A percentile compares a stretch with the other conserved stretches of the same genome.
Evolutionary conservation across 73 alveolate species (phyloP).

Genomic region (Paramecium biaurelia): DNA sequence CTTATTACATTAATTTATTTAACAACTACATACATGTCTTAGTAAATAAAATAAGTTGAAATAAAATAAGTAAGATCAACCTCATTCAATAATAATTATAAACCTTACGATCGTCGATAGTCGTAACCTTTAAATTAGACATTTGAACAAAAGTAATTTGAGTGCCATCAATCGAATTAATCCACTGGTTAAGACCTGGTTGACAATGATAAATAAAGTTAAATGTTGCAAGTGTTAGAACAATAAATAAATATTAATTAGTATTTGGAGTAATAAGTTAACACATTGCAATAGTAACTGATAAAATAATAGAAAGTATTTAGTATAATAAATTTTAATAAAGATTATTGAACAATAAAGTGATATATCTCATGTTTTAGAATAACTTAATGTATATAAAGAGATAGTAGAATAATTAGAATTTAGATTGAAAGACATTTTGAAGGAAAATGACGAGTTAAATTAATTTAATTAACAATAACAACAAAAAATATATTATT

Average conservation of each 20-base stretch:
- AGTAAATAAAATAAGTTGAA: not conserved
- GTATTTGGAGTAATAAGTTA: not conserved
- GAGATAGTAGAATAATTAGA: conserved; percentile 10
- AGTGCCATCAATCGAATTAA: not conserved
- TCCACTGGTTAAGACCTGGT: conserved; percentile 18
- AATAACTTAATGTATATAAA: conserved; percentile 16
- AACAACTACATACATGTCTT: not conserved
- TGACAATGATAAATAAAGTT: not conserved
- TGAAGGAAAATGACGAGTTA: not conserved
- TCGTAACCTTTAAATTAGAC: conserved; percentile 3
- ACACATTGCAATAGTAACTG: not conserved
- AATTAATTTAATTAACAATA: not conserved
- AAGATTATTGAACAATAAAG: not conserved
- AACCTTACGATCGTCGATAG: not conserved
- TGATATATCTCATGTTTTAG: not conserved
- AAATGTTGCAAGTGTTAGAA: not conserved
- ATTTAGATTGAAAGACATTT: not conserved
- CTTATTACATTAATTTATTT: not conserved
- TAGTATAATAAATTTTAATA: not conserved
- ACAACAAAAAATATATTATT: not conserved
- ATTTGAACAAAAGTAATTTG: not conserved
- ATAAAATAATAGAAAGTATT: not conserved
- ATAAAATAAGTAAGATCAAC: conserved; percentile 12
- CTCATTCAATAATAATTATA: not conserved
- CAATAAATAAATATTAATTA: conserved; percentile 2